phyloP scores from a whole-genome alignment of 306 rosid genomes.

The Psophocarpus tetragonolobus region DNA sequence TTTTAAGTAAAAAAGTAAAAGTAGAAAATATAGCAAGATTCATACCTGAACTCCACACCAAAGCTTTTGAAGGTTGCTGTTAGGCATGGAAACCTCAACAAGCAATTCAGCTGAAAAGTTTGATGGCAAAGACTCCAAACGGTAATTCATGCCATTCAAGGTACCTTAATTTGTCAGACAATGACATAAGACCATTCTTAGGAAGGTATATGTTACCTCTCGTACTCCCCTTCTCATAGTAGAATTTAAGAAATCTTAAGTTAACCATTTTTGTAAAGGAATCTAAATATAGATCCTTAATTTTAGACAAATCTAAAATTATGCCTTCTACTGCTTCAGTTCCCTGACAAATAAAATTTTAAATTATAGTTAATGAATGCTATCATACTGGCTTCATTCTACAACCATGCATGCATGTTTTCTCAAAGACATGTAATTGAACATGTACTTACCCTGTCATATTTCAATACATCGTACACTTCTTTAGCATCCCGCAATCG shows the following conservation, averaged over 20 bases:
- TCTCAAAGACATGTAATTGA: neutral
- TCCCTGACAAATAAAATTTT: constrained; percentile 1
- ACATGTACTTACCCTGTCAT: constrained; percentile 28
- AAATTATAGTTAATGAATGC: neutral
- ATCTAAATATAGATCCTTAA: constrained; percentile 15
- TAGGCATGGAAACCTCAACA: constrained; percentile 31
- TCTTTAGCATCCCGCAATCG: constrained; percentile 33
- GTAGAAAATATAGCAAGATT: too few species aligned
- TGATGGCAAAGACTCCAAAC: constrained; percentile 23
- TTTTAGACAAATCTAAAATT: constrained; percentile 4
- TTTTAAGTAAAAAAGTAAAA: neutral
- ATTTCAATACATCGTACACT: constrained; percentile 24
- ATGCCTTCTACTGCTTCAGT: constrained; percentile 15
- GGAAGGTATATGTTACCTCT: neutral
- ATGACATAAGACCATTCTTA: neutral
- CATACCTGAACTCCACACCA: neutral
- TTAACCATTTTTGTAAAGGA: constrained; percentile 22
- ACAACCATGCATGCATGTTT: neutral
- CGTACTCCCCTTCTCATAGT: neutral
- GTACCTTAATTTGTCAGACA: constrained; percentile 29
- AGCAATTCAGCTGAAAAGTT: constrained; percentile 1
- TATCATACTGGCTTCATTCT: neutral
- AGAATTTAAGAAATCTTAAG: constrained; percentile 23
- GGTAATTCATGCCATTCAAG: constrained; percentile 18
- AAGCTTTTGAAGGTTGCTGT: constrained; percentile 8